Conservation (phyloP, 139 green algal species). For the Chlorella sp. region DNA sequence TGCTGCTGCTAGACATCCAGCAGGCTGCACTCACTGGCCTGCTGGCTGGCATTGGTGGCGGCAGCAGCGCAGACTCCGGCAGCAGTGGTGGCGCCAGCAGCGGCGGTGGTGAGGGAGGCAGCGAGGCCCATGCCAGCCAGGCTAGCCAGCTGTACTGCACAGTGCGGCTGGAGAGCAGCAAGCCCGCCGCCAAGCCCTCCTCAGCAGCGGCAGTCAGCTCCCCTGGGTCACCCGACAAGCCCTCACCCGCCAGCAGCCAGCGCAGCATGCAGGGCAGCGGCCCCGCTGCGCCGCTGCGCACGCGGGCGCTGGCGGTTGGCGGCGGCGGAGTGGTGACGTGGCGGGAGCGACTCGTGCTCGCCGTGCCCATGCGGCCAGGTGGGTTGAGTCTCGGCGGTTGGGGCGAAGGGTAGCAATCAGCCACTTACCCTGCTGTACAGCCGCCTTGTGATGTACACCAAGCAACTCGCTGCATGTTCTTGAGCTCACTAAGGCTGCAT, state of each 20-base stretch:
- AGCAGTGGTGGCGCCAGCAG: not conserved
- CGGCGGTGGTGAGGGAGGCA: not conserved
- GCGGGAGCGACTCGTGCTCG: conserved; percentile 68
- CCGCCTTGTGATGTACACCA: too few species aligned
- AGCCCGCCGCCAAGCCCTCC: not conserved
- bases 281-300: not conserved
- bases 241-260: not conserved
- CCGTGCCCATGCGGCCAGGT: conserved; percentile 46
- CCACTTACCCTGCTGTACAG: too few species aligned
- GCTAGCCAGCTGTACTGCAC: conserved; percentile 33
- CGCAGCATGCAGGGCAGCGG: not conserved
- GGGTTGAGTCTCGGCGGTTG: not conserved
- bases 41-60: too few species aligned
- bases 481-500: too few species aligned
- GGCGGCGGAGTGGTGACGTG: conserved; percentile 37
- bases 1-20: conserved; percentile 66
- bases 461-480: too few species aligned
- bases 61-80: not conserved
- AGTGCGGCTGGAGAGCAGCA: not conserved
- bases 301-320: not conserved
- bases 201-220: not conserved
- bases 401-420: not conserved
- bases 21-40: not conserved
- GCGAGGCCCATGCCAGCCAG: not conserved
- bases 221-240: not conserved